Evolutionary conservation across 805 yeast species (phyloP).

Genomic region (Suhomyces emberorum): DNA sequence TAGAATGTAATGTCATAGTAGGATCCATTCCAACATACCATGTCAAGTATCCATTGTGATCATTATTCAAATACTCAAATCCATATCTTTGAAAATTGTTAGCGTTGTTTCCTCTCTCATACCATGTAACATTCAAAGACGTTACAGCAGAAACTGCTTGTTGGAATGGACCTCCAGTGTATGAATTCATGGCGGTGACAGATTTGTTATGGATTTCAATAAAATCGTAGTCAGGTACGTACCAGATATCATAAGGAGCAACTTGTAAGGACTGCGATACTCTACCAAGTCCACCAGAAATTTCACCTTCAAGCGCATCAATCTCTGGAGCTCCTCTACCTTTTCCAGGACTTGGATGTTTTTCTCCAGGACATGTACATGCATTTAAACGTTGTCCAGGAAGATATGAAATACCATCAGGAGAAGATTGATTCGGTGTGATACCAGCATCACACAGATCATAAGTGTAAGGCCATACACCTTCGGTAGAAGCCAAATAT

Average conservation of each 20-base stretch:
- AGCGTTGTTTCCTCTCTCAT: constrained; percentile 56
- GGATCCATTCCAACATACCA: constrained; percentile 87
- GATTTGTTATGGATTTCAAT: constrained; percentile 67
- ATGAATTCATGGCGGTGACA: constrained; percentile 78
- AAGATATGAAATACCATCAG: constrained; percentile 83
- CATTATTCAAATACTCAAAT: constrained; percentile 71
- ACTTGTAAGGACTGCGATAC: constrained; percentile 91
- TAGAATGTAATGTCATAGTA: constrained; percentile 68
- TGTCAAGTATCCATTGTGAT: constrained; percentile 65
- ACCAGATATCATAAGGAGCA: constrained; percentile 97
- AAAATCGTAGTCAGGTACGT: constrained; percentile 81
- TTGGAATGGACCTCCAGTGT: constrained; percentile 91
- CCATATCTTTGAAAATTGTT: constrained; percentile 69
- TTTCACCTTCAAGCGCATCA: constrained; percentile 85
- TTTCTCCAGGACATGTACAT: constrained; percentile 80
- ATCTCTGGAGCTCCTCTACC: constrained; percentile 98
- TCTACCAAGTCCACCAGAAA: constrained; percentile 52
- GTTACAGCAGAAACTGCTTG: constrained; percentile 87
- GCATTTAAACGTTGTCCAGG: constrained; percentile 78
- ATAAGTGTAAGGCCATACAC: constrained; percentile 93
- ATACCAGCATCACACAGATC: constrained; percentile 90
- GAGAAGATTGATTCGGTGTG: constrained; percentile 86
- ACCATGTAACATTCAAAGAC: constrained; percentile 79
- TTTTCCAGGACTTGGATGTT: constrained; percentile 81
- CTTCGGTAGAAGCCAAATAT: constrained; percentile 79